Conservation (phyloP, 176 grass and related monocot genomes). For the Musa itinerans region DNA sequence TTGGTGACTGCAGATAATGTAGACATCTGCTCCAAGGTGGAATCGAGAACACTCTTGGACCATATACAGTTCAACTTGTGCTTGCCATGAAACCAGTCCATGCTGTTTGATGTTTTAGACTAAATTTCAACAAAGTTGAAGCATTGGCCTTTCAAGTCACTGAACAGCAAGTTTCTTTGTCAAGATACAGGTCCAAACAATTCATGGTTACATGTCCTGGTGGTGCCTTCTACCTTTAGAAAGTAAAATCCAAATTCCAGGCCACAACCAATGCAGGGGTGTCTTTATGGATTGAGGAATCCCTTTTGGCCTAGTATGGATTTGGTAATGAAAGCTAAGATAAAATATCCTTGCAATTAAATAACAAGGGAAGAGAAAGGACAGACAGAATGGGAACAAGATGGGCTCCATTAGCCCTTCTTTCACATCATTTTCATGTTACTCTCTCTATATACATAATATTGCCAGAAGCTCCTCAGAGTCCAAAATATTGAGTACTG, state of each 20-base stretch:
- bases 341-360: conserved; percentile 6
- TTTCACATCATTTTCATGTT: too few relatives aligned
- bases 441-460: too few relatives aligned
- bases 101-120: neutral
- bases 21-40: neutral
- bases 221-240: neutral
- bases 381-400: neutral
- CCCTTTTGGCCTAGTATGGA: neutral
- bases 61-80: neutral
- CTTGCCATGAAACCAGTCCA: neutral
- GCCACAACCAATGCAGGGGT: conserved; percentile 5
- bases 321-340: neutral
- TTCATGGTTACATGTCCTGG: neutral
- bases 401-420: neutral
- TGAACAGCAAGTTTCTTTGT: neutral
- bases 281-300: neutral
- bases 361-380: neutral
- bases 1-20: neutral
- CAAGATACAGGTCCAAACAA: neutral
- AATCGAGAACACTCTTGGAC: neutral
- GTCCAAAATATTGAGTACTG: too few relatives aligned
- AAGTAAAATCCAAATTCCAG: conserved; percentile 5
- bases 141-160: neutral
- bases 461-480: too few relatives aligned
- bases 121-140: neutral